Evolutionary conservation across 768 basidiomycete species (phyloP).

Genomic region (Boletus vinaceobasis): DNA sequence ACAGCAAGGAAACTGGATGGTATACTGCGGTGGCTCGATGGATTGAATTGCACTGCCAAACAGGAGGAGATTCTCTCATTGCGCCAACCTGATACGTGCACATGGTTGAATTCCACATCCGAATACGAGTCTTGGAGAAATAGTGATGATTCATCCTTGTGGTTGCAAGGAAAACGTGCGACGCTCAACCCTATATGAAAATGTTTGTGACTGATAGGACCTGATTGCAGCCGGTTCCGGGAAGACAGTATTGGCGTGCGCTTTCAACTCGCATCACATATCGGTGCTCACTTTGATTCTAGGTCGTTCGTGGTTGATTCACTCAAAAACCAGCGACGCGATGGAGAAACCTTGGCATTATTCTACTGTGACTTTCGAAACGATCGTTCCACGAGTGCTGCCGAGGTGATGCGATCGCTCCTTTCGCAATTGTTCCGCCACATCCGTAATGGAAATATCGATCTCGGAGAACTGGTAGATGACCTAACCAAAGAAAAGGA

Average conservation of each 20-base stretch:
- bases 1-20: slow-evolving; percentile 5
- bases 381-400: no score
- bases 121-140: slow-evolving; percentile 8
- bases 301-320: slow-evolving; percentile 10
- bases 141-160: slow-evolving; percentile 1
- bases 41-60: slow-evolving; percentile 10
- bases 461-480: neutral
- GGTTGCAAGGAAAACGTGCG: slow-evolving; percentile 21
- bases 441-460: neutral
- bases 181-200: neutral
- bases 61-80: slow-evolving; percentile 7
- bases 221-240: slow-evolving; percentile 13
- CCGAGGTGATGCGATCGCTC: slow-evolving; percentile 15
- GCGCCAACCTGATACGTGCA: slow-evolving; percentile 15
- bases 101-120: neutral
- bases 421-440: slow-evolving; percentile 13
- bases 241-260: slow-evolving; percentile 19
- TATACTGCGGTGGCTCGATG: slow-evolving; percentile 8
- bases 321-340: neutral
- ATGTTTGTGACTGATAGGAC: neutral
- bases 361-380: slow-evolving; percentile 15
- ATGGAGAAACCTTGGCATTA: neutral
- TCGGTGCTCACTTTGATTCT: neutral
- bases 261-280: neutral
- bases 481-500: slow-evolving; percentile 1